Evolutionary conservation across 2,329 filamentous ascomycete species (phyloP).

Genomic region (Pyrenochaeta sp.): DNA sequence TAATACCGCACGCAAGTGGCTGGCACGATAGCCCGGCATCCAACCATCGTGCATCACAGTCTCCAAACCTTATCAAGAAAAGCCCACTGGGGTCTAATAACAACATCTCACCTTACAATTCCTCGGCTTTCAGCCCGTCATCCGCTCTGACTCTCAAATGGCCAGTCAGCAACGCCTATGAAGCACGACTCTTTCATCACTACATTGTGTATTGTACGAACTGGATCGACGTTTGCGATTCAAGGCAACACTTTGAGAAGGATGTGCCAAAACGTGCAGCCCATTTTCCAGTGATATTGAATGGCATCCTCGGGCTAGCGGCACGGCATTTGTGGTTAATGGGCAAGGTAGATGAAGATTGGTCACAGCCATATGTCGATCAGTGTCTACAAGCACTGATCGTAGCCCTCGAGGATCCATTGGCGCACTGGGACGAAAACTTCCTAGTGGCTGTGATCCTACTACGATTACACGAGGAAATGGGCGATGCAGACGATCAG

Average conservation of each 20-base stretch:
- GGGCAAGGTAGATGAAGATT: constrained; percentile 49
- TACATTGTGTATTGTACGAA: constrained; percentile 39
- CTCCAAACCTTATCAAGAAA: constrained; percentile 7
- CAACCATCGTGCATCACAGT: background rate
- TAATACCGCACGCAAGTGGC: constrained; percentile 7
- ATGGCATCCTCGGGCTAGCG: constrained; percentile 58
- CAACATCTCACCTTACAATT: constrained; percentile 37
- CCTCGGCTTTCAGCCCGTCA: constrained; percentile 34
- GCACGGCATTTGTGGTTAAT: constrained; percentile 56
- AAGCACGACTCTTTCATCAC: constrained; percentile 39
- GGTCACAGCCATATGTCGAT: constrained; percentile 56
- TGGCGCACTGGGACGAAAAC: constrained; percentile 56
- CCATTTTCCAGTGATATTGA: constrained; percentile 56
- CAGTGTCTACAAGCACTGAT: constrained; percentile 59
- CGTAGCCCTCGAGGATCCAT: constrained; percentile 53
- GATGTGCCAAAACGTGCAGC: constrained; percentile 59
- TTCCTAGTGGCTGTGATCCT: constrained; percentile 60
- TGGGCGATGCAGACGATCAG: constrained; percentile 50
- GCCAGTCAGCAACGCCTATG: constrained; percentile 35
- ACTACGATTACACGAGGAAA: constrained; percentile 60
- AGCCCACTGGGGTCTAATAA: constrained; percentile 21
- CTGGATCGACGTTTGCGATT: constrained; percentile 41
- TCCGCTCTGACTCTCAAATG: constrained; percentile 28
- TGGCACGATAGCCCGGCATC: constrained; percentile 22
- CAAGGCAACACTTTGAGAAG: constrained; percentile 50